Evolutionary conservation across 2,329 filamentous ascomycete genomes (phyloP), one percentile per base, ranked within the genome.

Genomic region (Fusarium tanahbumbuense): DNA sequence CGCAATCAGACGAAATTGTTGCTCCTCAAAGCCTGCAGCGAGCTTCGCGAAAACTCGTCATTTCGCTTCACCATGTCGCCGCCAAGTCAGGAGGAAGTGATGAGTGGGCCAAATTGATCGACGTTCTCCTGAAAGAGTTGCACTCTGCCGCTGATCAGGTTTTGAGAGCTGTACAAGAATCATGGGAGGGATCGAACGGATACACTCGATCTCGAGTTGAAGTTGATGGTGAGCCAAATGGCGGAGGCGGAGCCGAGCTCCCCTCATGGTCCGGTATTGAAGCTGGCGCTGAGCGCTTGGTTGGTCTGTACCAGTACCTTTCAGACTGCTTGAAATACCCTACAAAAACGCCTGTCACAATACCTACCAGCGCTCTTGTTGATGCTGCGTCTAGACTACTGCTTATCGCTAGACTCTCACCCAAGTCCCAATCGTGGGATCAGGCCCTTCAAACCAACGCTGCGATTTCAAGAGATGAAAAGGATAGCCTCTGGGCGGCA

Each of bases 151-250:
- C 92, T 44, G 91, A 97, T 74, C 87, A 90, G 68, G 85, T 97
- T 1, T 92, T 97, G 75, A 89, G 94, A 50, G 89, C 91, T 12
- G 86, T 97, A 1, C 81, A 92, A 13, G 94, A 98, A 77, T 91
- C 93, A 42, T 96, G 93, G 92, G 89, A 94, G 73, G 89, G 93
- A 1, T 84, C 85, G 4, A 83, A 86, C 32, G 86, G 84, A 6
- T 86, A 86, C 67, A 76, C 76, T 12, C 77, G 79, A 45, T 78
- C 84, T 53, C 73, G 73, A 6, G 79, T 86, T 34, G 80, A 84
- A 56, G 78, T 83, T 15, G 83, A 86, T 20, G 77, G 78, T 8
- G 84, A 85, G 23, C 83, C 86, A 1, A 73, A 76, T 10, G 86
- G 86, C 5, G 87, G 86, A 16, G 79, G 81, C 42, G 60, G 76